Evolutionary conservation across 1,139 yeast genomes (phyloP).

Genomic region (Candida sojae): DNA sequence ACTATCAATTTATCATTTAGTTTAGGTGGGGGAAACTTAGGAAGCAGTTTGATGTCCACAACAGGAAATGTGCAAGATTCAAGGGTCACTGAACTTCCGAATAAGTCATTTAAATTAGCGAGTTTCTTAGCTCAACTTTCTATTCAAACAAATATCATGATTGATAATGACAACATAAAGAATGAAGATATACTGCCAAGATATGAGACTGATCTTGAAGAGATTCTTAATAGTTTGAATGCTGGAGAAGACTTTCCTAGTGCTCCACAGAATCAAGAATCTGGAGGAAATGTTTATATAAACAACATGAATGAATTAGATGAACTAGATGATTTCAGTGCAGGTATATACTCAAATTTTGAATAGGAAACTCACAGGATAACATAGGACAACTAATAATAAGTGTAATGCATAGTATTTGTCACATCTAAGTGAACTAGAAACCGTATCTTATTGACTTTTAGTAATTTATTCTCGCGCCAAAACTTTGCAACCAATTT

Average conservation of each 20-base stretch:
- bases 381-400: not conserved
- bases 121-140: slow-evolving; percentile 67
- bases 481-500: no score
- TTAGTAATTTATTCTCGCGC: no score
- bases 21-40: slow-evolving; percentile 19
- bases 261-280: slow-evolving; percentile 36
- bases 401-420: not conserved
- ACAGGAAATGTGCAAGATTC: slow-evolving; percentile 10
- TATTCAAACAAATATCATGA: slow-evolving; percentile 61
- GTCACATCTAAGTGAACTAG: no score
- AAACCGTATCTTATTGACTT: no score
- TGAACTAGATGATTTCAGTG: slow-evolving; percentile 84
- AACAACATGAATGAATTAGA: slow-evolving; percentile 54
- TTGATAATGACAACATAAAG: slow-evolving; percentile 36
- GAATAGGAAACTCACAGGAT: slow-evolving; percentile 29
- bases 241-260: slow-evolving; percentile 14
- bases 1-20: slow-evolving; percentile 26
- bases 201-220: slow-evolving; percentile 28
- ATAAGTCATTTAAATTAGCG: slow-evolving; percentile 57
- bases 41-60: slow-evolving; percentile 12
- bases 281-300: slow-evolving; percentile 44
- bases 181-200: slow-evolving; percentile 7
- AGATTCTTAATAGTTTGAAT: slow-evolving; percentile 16
- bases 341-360: slow-evolving; percentile 86
- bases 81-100: slow-evolving; percentile 22